Percentiles rank a stretch among this genome's conserved stretches.
These are phyloP conservation scores for Nicotiana tabacum DNA, from an alignment of 257 asterid genomes.

Conservation along the genomic window DNA sequence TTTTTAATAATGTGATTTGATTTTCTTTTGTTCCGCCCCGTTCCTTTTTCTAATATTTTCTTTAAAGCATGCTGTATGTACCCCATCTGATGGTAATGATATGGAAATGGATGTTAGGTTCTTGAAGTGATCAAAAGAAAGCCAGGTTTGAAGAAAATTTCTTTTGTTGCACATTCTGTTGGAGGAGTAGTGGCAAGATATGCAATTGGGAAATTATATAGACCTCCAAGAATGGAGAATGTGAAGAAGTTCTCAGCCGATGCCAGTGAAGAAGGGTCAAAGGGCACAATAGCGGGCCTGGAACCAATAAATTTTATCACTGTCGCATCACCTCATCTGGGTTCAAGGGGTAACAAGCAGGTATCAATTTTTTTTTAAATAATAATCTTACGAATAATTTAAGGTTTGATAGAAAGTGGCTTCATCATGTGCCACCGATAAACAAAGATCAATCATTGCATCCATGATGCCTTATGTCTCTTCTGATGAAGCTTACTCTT, in stretches of 20 bases:
- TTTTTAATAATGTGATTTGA: constrained; percentile 7
- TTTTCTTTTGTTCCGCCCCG: constrained; percentile 5
- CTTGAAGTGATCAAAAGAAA: constrained; percentile 67
- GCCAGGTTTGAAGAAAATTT: constrained; percentile 65
- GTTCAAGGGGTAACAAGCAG: constrained; percentile 98
- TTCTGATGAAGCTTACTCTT: constrained; percentile 1
- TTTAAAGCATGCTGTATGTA: constrained; percentile 2
- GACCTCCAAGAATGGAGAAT: constrained; percentile 42
- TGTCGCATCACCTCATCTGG: constrained; percentile 98
- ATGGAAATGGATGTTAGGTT: constrained; percentile 44
- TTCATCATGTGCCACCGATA: neutral
- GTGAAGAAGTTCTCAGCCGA: constrained; percentile 33
- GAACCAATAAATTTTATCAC: constrained; percentile 81
- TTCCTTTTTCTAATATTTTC: constrained; percentile 1
- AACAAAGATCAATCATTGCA: neutral
- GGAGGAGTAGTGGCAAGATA: constrained; percentile 99
- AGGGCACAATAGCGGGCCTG: constrained; percentile 76
- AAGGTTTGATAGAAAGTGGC: neutral
- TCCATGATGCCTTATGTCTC: neutral
- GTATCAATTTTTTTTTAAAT: constrained; percentile 25
- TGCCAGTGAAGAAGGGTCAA: constrained; percentile 37
- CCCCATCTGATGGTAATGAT: constrained; percentile 13
- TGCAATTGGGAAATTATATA: constrained; percentile 75
- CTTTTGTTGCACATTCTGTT: constrained; percentile 95
- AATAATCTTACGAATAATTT: neutral